A percentile compares a stretch with the other conserved stretches of the same genome.
These are phyloP conservation scores for Neurospora sp. DNA, from an alignment of 495 filamentous ascomycete genomes.

Conservation along the genomic window DNA sequence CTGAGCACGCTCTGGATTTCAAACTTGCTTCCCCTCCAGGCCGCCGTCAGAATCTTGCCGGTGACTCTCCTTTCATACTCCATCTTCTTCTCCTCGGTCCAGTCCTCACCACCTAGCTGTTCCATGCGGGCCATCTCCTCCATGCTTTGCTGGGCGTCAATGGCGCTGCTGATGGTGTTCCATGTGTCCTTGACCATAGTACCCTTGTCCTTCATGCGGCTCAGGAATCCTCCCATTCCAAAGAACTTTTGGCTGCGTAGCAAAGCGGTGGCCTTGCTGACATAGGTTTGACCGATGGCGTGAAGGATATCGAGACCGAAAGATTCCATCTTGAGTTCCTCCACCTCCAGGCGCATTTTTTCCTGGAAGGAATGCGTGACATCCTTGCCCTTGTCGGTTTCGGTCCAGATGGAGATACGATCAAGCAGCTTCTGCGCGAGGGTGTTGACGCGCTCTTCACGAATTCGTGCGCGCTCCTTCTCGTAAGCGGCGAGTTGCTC, in stretches of 20 bases:
- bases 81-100: slow-evolving; percentile 96
- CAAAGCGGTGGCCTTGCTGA: slow-evolving; percentile 75
- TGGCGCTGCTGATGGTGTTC: slow-evolving; percentile 94
- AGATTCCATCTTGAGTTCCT: slow-evolving; percentile 98
- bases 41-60: slow-evolving; percentile 96
- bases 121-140: slow-evolving; percentile 98
- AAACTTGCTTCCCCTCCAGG: slow-evolving; percentile 94
- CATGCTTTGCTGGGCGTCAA: slow-evolving; percentile 96
- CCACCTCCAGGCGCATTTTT: slow-evolving; percentile 89
- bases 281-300: slow-evolving; percentile 82
- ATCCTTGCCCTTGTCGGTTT: slow-evolving; percentile 81
- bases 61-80: slow-evolving; percentile 94
- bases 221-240: slow-evolving; percentile 90
- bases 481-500: slow-evolving; percentile 86
- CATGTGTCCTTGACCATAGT: slow-evolving; percentile 95
- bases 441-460: slow-evolving; percentile 83
- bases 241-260: slow-evolving; percentile 95
- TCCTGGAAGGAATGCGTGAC: slow-evolving; percentile 84
- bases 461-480: slow-evolving; percentile 67
- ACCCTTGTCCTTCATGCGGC: slow-evolving; percentile 90
- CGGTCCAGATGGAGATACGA: slow-evolving; percentile 90
- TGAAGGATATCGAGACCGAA: slow-evolving; percentile 97
- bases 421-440: slow-evolving; percentile 78
- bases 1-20: slow-evolving; percentile 95
- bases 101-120: slow-evolving; percentile 90